Conservation (phyloP, 768 basidiomycete genomes). For the Mycena alexandri region DNA sequence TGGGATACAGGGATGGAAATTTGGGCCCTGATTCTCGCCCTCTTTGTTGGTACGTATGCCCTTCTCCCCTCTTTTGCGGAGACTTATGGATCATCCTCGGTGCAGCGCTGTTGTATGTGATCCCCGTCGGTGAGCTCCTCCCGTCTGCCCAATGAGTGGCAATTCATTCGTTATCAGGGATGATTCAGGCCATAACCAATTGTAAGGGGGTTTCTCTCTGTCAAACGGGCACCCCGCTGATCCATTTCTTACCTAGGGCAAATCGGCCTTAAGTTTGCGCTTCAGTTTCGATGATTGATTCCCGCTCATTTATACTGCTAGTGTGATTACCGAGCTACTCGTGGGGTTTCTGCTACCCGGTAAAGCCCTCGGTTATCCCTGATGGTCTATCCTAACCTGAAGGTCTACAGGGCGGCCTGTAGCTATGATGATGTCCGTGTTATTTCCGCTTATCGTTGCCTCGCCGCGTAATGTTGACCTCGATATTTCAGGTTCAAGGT, state of each 20-base stretch:
- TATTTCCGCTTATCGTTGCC: not conserved
- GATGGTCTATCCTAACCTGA: slow-evolving; percentile 36
- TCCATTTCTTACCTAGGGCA: slow-evolving; percentile 47
- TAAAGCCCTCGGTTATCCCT: slow-evolving; percentile 34
- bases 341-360: slow-evolving; percentile 69
- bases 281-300: not conserved
- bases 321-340: slow-evolving; percentile 81
- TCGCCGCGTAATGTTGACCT: slow-evolving; percentile 11
- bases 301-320: slow-evolving; percentile 37
- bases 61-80: slow-evolving; percentile 10
- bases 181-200: slow-evolving; percentile 88
- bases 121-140: slow-evolving; percentile 71
- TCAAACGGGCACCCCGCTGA: not conserved
- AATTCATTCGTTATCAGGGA: slow-evolving; percentile 46
- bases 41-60: slow-evolving; percentile 55
- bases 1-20: slow-evolving; percentile 79
- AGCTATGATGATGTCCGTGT: slow-evolving; percentile 77
- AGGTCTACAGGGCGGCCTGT: slow-evolving; percentile 72
- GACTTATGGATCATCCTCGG: slow-evolving; percentile 5
- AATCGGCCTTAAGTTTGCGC: slow-evolving; percentile 63
- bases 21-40: slow-evolving; percentile 72
- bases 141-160: not conserved
- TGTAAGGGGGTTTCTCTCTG: slow-evolving; percentile 46
- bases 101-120: slow-evolving; percentile 66
- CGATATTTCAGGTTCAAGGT: slow-evolving; percentile 53